phyloP scores from a whole-genome alignment of 2,329 filamentous ascomycete genomes.

The Xylaria sp. region DNA sequence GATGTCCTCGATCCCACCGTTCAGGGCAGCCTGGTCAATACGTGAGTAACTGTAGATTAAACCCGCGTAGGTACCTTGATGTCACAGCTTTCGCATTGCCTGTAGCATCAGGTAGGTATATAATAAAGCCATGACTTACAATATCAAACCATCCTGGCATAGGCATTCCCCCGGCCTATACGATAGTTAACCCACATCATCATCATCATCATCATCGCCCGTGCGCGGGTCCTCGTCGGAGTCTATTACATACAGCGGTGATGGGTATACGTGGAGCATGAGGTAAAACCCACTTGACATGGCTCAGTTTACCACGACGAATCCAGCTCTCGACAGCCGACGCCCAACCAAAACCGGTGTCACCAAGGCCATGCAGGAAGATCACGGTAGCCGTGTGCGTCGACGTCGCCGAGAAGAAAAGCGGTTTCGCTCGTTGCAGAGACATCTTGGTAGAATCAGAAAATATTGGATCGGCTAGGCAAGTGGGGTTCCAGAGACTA shows the following conservation, averaged over 20 bases:
- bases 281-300: constrained; percentile 94
- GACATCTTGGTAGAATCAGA: constrained; percentile 42
- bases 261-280: constrained; percentile 90
- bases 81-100: constrained; percentile 15
- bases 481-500: constrained; percentile 16
- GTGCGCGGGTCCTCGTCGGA: neutral
- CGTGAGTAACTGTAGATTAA: constrained; percentile 16
- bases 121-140: constrained; percentile 55
- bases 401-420: constrained; percentile 47
- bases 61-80: neutral
- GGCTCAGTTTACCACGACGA: constrained; percentile 79
- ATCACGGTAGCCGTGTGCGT: constrained; percentile 94
- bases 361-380: constrained; percentile 91
- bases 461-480: constrained; percentile 24
- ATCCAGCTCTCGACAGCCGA: constrained; percentile 89
- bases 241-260: constrained; percentile 70
- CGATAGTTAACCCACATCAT: constrained; percentile 30
- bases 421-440: constrained; percentile 44
- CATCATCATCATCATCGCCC: neutral
- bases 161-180: constrained; percentile 75
- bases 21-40: constrained; percentile 42
- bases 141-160: constrained; percentile 95
- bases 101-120: neutral
- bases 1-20: constrained; percentile 47
- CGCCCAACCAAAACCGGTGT: constrained; percentile 82